Percentiles rank a stretch among this genome's conserved stretches.
phyloP scores from a whole-genome alignment of 306 rosid genomes.

The Benincasa hispida region DNA sequence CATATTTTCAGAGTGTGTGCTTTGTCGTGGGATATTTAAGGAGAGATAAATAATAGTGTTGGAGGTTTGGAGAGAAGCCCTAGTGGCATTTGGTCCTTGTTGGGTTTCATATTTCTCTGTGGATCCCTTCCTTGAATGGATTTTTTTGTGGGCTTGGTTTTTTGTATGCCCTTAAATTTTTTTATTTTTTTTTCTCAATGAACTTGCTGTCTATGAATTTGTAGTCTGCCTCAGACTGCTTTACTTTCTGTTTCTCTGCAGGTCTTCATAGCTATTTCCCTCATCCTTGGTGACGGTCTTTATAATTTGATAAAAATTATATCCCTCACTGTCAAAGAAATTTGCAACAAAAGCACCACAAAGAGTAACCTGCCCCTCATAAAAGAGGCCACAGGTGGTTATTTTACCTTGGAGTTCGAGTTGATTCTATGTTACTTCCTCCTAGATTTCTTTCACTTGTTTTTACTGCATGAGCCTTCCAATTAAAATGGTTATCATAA shows the following conservation, averaged over 20 bases:
- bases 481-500: background rate
- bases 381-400: constrained; percentile 45
- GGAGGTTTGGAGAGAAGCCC: too few species aligned
- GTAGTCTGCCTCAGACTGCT: background rate
- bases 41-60: too few species aligned
- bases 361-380: constrained; percentile 48
- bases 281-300: constrained; percentile 85
- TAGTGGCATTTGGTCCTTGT: too few species aligned
- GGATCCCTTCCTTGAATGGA: too few species aligned
- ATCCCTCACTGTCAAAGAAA: constrained; percentile 45
- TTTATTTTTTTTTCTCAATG: too few species aligned
- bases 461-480: background rate
- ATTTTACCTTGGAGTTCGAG: background rate
- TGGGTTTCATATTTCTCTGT: too few species aligned
- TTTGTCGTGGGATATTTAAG: too few species aligned
- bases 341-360: constrained; percentile 40
- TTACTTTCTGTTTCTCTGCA: constrained; percentile 8
- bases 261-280: constrained; percentile 64
- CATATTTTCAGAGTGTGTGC: too few species aligned
- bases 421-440: background rate
- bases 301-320: constrained; percentile 74
- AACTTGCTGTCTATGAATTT: background rate
- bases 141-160: too few species aligned
- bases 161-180: too few species aligned
- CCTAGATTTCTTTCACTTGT: background rate